Conservation (phyloP, 2,329 filamentous ascomycete species). For the Hypoxylon sp. region DNA sequence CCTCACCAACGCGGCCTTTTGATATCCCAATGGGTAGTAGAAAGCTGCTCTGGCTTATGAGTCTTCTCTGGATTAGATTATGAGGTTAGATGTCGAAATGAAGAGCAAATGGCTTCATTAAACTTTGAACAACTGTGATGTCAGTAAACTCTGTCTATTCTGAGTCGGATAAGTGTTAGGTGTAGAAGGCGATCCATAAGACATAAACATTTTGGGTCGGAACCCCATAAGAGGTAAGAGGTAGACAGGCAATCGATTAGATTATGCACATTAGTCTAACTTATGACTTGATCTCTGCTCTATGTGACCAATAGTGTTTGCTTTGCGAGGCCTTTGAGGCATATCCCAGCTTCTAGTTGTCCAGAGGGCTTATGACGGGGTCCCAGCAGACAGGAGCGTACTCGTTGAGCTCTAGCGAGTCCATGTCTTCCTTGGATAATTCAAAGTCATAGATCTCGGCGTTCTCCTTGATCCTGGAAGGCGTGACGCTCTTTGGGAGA, state of each 20-base stretch:
- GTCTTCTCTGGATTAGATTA: too few relatives aligned
- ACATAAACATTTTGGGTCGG: neutral
- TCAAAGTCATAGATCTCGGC: slow-evolving; percentile 69
- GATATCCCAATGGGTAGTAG: neutral
- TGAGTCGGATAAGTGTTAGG: neutral
- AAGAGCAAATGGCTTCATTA: too few relatives aligned
- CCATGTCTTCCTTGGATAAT: slow-evolving; percentile 67
- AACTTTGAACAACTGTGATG: neutral
- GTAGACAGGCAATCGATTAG: neutral
- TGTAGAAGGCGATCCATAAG: neutral
- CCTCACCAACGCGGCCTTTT: neutral
- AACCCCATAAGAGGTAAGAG: neutral
- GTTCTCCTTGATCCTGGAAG: slow-evolving; percentile 77
- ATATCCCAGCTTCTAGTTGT: slow-evolving; percentile 52
- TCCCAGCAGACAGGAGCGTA: slow-evolving; percentile 72
- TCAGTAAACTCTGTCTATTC: neutral
- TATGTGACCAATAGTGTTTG: neutral
- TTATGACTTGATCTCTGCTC: neutral
- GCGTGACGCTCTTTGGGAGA: slow-evolving; percentile 80
- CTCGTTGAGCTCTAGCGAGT: slow-evolving; percentile 64
- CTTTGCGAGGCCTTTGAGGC: neutral
- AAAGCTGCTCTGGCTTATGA: too few relatives aligned
- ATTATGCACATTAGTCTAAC: slow-evolving; percentile 1
- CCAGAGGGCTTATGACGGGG: slow-evolving; percentile 64
- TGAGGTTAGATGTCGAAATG: too few relatives aligned